A percentile compares a stretch with the other conserved stretches of the same genome.
These are phyloP conservation scores for Diddensiella transvaalensis DNA, from an alignment of 805 yeast species.

Conservation along the genomic window DNA sequence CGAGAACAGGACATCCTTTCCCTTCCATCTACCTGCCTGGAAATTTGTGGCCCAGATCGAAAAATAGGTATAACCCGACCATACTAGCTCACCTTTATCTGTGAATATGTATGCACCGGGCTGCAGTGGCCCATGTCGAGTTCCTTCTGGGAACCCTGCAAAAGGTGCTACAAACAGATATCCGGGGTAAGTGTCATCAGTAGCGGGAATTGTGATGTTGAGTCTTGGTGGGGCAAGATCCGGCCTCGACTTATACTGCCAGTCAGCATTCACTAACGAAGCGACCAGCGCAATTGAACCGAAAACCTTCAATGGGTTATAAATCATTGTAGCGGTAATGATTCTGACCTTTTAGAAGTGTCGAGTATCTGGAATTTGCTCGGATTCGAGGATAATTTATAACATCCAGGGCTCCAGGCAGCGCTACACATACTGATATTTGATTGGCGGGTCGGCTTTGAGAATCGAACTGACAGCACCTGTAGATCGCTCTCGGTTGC, in stretches of 20 bases:
- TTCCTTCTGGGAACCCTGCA: constrained; percentile 14
- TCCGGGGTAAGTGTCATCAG: constrained; percentile 8
- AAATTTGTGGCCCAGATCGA: constrained; percentile 13
- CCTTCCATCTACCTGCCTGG: constrained; percentile 10
- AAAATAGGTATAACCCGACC: constrained; percentile 17
- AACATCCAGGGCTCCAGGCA: too few relatives aligned
- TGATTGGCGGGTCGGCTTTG: neutral
- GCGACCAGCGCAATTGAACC: too few relatives aligned
- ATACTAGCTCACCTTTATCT: constrained; percentile 14
- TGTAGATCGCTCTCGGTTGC: too few relatives aligned
- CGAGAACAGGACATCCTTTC: constrained; percentile 8
- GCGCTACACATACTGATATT: too few relatives aligned
- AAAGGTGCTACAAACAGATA: constrained; percentile 14
- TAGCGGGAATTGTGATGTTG: constrained; percentile 15
- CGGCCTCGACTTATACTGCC: constrained; percentile 16
- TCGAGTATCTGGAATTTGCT: too few relatives aligned
- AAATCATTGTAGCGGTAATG: too few relatives aligned
- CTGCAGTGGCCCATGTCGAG: constrained; percentile 15
- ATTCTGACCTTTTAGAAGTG: too few relatives aligned
- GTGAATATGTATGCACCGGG: constrained; percentile 16
- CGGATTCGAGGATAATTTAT: too few relatives aligned
- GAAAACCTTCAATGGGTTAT: too few relatives aligned
- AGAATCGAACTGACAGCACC: too few relatives aligned
- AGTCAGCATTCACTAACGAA: constrained; percentile 7
- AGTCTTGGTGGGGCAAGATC: constrained; percentile 16